Conservation (phyloP, 2,329 filamentous ascomycete species). For the Xylariomycetidae sp. region DNA sequence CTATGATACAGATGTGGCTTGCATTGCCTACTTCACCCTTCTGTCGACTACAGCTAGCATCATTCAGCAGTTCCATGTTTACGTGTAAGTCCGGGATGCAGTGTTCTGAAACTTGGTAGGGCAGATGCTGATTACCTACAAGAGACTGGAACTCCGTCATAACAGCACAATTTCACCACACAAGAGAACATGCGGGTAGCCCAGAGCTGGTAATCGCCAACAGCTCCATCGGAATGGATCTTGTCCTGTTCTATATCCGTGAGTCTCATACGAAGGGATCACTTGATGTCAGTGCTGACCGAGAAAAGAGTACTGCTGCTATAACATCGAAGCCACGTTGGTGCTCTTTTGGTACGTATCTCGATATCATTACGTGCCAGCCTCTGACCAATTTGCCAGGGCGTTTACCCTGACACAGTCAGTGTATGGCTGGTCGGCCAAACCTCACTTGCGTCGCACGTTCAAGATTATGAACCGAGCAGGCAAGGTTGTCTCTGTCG, state of each 20-base stretch:
- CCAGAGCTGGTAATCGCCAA: slow-evolving; percentile 9
- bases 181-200: slow-evolving; percentile 3
- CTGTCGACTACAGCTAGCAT: slow-evolving; percentile 12
- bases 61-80: slow-evolving; percentile 13
- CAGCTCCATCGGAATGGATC: slow-evolving; percentile 7
- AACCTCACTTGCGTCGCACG: slow-evolving; percentile 1
- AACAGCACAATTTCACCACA: slow-evolving; percentile 8
- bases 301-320: slow-evolving; percentile 8
- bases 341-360: slow-evolving; percentile 11
- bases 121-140: not conserved
- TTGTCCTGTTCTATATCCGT: slow-evolving; percentile 16
- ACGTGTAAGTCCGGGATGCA: slow-evolving; percentile 6
- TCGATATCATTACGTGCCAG: not conserved
- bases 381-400: slow-evolving; percentile 1
- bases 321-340: slow-evolving; percentile 10
- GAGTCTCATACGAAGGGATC: not conserved
- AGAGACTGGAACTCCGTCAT: slow-evolving; percentile 11
- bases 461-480: slow-evolving; percentile 6
- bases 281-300: not conserved
- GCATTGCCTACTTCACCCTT: slow-evolving; percentile 13
- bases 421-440: slow-evolving; percentile 10
- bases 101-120: not conserved
- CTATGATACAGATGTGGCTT: slow-evolving; percentile 10
- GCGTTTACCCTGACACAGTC: slow-evolving; percentile 13
- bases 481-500: slow-evolving; percentile 10